phyloP scores from a whole-genome alignment of 1,139 yeast genomes.

The Kazachstania sp. region DNA sequence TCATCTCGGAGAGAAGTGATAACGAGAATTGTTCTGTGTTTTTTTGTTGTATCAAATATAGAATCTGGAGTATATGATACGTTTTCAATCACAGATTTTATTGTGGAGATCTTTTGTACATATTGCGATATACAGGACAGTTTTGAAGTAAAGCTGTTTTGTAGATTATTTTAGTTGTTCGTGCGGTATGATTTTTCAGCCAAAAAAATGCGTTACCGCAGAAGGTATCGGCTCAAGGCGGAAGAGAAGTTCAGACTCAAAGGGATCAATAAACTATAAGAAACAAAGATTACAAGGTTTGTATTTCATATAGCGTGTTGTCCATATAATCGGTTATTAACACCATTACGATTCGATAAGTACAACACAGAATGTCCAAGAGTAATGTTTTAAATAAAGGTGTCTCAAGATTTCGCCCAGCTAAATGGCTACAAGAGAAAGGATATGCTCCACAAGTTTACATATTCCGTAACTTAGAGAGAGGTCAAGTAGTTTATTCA shows the following conservation, averaged over 20 bases:
- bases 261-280: too few relatives aligned
- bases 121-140: too few relatives aligned
- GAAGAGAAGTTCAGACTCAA: too few relatives aligned
- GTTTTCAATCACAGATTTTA: too few relatives aligned
- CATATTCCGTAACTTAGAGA: conserved; percentile 73
- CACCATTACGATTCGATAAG: too few relatives aligned
- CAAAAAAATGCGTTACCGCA: background rate
- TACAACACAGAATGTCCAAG: background rate
- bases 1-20: background rate
- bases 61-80: too few relatives aligned
- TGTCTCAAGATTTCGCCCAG: conserved; percentile 33
- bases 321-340: too few relatives aligned
- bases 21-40: background rate
- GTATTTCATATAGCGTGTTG: too few relatives aligned
- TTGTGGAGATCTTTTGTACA: too few relatives aligned
- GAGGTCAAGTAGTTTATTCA: conserved; percentile 84
- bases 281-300: too few relatives aligned
- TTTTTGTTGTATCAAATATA: background rate
- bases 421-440: conserved; percentile 43
- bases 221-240: too few relatives aligned
- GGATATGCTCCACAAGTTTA: conserved; percentile 75
- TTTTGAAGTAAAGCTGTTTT: background rate
- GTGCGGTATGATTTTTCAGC: background rate
- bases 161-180: background rate
- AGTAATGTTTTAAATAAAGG: conserved; percentile 12